Percentiles rank a stretch among this genome's conserved stretches.
Evolutionary conservation across 2,329 filamentous ascomycete genomes (phyloP).

Genomic region (Beauveria bassiana): DNA sequence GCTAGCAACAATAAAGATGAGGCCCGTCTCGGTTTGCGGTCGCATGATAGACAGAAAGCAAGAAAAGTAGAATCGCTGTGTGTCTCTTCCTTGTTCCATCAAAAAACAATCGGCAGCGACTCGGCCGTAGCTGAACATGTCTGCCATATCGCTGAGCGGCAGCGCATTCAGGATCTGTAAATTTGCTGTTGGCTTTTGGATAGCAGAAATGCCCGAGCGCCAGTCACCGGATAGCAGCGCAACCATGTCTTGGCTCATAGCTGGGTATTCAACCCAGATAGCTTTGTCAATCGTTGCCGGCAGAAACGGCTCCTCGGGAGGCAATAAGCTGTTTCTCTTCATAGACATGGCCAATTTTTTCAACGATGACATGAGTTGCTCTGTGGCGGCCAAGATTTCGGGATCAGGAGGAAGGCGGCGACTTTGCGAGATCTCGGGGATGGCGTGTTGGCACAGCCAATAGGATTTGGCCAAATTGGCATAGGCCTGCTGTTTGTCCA

Average conservation of each 20-base stretch:
- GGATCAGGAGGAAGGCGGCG: slow-evolving; percentile 34
- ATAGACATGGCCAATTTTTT: slow-evolving; percentile 73
- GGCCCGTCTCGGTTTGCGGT: slow-evolving; percentile 57
- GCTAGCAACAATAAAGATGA: slow-evolving; percentile 68
- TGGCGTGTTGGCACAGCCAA: slow-evolving; percentile 61
- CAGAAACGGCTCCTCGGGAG: slow-evolving; percentile 59
- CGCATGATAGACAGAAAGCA: slow-evolving; percentile 72
- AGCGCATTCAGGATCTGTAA: slow-evolving; percentile 59
- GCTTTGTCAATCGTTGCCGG: slow-evolving; percentile 72
- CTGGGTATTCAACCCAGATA: slow-evolving; percentile 75
- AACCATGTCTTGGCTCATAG: slow-evolving; percentile 62
- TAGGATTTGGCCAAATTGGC: slow-evolving; percentile 78
- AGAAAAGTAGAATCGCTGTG: slow-evolving; percentile 60
- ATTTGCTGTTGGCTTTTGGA: slow-evolving; percentile 36
- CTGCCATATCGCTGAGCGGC: slow-evolving; percentile 66
- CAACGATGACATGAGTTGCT: slow-evolving; percentile 55
- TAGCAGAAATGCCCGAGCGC: slow-evolving; percentile 40
- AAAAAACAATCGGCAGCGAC: slow-evolving; percentile 68
- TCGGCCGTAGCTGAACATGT: slow-evolving; percentile 71
- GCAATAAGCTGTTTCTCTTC: slow-evolving; percentile 73
- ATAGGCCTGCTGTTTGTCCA: slow-evolving; percentile 66
- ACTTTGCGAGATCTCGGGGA: slow-evolving; percentile 40
- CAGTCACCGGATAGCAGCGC: slow-evolving; percentile 60
- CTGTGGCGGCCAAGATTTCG: slow-evolving; percentile 46
- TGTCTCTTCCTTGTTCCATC: slow-evolving; percentile 63